Conservation (phyloP, 129 eudicot species). For the Chrysanthemum makinoi region DNA sequence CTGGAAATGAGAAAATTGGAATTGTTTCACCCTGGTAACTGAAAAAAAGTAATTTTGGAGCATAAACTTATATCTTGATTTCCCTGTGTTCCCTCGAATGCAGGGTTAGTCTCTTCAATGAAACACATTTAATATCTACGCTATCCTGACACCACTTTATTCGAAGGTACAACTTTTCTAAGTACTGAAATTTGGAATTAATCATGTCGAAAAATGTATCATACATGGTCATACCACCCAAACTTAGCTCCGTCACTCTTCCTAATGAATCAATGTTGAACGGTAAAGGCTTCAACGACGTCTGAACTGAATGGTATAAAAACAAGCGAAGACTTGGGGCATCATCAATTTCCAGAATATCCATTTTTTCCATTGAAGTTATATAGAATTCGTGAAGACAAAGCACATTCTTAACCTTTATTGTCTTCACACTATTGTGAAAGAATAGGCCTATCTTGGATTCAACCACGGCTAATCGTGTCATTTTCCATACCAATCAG, state of each 20-base stretch:
- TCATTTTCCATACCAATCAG: too few species aligned
- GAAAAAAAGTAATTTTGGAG: neutral
- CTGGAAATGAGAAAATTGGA: neutral
- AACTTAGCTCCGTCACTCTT: neutral
- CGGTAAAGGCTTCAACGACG: neutral
- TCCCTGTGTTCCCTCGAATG: too few species aligned
- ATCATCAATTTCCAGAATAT: neutral
- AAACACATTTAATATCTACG: neutral
- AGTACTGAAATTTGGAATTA: neutral
- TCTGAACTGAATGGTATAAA: neutral
- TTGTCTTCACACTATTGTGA: neutral
- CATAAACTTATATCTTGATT: conserved; percentile 4
- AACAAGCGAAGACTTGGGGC: neutral
- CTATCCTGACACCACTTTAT: neutral
- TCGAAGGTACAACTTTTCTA: neutral
- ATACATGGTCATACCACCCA: conserved; percentile 1
- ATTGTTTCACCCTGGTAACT: neutral
- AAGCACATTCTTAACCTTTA: neutral
- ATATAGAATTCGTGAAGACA: neutral
- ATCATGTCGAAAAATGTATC: neutral
- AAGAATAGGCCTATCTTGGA: neutral
- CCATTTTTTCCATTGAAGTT: neutral
- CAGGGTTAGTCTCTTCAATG: neutral
- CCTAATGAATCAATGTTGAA: neutral
- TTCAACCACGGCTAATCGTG: too few species aligned